A percentile compares a stretch with the other conserved stretches of the same genome.
phyloP scores from a whole-genome alignment of 352 stramenopile genomes.

The Pythium guiyangense region DNA sequence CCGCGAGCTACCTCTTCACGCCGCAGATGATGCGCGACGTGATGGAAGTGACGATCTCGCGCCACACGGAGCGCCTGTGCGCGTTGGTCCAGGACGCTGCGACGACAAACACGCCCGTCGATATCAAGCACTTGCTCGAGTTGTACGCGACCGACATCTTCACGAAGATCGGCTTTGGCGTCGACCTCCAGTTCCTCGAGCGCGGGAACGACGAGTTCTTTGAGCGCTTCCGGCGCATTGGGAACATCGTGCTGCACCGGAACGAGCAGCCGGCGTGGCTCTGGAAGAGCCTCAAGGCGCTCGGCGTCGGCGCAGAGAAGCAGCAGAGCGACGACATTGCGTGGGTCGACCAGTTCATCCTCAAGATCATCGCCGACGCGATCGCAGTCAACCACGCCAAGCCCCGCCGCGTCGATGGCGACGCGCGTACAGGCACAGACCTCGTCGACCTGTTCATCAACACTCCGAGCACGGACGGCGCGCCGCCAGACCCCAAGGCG shows the following conservation, averaged over 20 bases:
- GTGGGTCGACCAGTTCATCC: conserved; percentile 14
- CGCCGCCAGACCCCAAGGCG: background rate
- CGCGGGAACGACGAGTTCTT: conserved; percentile 34
- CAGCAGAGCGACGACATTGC: conserved; percentile 21
- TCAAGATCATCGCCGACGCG: conserved; percentile 9
- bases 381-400: conserved; percentile 2
- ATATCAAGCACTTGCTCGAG: conserved; percentile 41
- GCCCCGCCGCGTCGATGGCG: background rate
- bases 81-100: background rate
- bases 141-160: conserved; percentile 66
- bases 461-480: background rate
- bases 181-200: conserved; percentile 28
- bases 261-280: conserved; percentile 27
- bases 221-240: conserved; percentile 34
- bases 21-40: conserved; percentile 24
- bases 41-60: conserved; percentile 16
- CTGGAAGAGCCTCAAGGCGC: conserved; percentile 26
- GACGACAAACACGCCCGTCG: conserved; percentile 11
- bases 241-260: conserved; percentile 25
- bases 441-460: conserved; percentile 9
- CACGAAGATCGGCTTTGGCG: conserved; percentile 46
- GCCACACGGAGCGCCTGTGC: background rate
- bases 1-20: conserved; percentile 23
- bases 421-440: background rate
- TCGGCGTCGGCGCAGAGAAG: conserved; percentile 31